A percentile compares a stretch with the other conserved stretches of the same genome.
phyloP scores from a whole-genome alignment of 2,329 filamentous ascomycete species.

The Trichoderma cornu-damae region DNA sequence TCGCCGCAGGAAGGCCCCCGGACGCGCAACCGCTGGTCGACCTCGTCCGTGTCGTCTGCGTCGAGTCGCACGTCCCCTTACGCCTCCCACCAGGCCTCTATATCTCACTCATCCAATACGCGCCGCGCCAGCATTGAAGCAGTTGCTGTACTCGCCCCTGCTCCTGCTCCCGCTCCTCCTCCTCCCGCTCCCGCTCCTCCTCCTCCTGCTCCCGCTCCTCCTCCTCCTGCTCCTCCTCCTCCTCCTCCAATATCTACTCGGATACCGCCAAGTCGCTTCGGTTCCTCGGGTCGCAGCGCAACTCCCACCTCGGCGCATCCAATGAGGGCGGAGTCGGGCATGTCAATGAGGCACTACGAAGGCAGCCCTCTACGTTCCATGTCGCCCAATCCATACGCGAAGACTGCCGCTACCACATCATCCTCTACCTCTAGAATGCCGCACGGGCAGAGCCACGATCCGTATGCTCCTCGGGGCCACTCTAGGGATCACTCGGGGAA shows the following conservation, averaged over 20 bases:
- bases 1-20: slow-evolving; percentile 39
- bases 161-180: slow-evolving; percentile 21
- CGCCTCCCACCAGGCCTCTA: slow-evolving; percentile 28
- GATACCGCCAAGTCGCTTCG: slow-evolving; percentile 24
- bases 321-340: slow-evolving; percentile 15
- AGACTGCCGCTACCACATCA: slow-evolving; percentile 14
- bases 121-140: slow-evolving; percentile 44
- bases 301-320: not conserved
- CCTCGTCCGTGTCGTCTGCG: slow-evolving; percentile 39
- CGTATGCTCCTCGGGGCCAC: slow-evolving; percentile 29
- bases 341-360: slow-evolving; percentile 12
- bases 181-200: not conserved
- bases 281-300: not conserved
- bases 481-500: slow-evolving; percentile 32
- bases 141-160: slow-evolving; percentile 31
- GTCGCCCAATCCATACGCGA: slow-evolving; percentile 18
- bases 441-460: slow-evolving; percentile 30
- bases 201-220: slow-evolving; percentile 19
- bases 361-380: slow-evolving; percentile 18
- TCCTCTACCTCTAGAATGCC: slow-evolving; percentile 26
- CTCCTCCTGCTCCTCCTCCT: slow-evolving; percentile 22
- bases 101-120: slow-evolving; percentile 27
- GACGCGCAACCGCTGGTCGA: slow-evolving; percentile 49
- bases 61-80: slow-evolving; percentile 43
- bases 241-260: slow-evolving; percentile 23